Evolutionary conservation across 768 basidiomycete species (phyloP), one percentile per base, ranked within the genome.

Genomic region (Lactarius evosmus): DNA sequence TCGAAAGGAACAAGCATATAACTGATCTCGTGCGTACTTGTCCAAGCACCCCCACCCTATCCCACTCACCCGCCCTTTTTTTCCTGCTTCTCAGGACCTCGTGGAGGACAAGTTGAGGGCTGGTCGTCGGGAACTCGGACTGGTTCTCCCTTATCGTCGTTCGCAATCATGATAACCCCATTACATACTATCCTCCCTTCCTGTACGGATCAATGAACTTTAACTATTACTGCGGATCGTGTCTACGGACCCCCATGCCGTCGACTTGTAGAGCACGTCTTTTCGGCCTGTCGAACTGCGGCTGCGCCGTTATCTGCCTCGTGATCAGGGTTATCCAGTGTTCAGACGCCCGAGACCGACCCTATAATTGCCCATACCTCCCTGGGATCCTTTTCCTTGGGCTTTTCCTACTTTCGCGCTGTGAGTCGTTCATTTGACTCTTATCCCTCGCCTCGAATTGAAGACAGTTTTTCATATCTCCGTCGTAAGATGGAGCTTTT

Each of bases 61-160:
- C 36, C 30, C 34, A 32, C 56, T 54, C 54, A 44, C 22, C 50
- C 46, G 3, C 44, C 32, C 22, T 34, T 57, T 17, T 46, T 46
- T 38, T 58, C 40, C n/a, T 7, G n/a, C 27, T 53, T 27, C 25
- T 57, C 70, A 91, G 89, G 71, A 69, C 38, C 68, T 80, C 40
- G 86, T 91, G 61, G 85, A 90, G 72, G 82, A 83, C 69, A 85
- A 78, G 65, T 71, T 92, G 49, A 80, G 79, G 59, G 71, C 79
- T 25, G 77, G 77, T 60, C 81, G 79, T 44, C 79, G 89, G 66
- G 89, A 92, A 70, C 75, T 89, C 32, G 82, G 78, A 56, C 80
- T 80, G 64, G 77, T 88, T 63, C 76, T 91, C 56, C 84, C 84
- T 44, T 65, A 66, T 64, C 58, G 22, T 64, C 58, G 36, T 51